Base-by-base conservation (phyloP, 495 filamentous ascomycete genomes). In the Parmelia sp. region DNA sequence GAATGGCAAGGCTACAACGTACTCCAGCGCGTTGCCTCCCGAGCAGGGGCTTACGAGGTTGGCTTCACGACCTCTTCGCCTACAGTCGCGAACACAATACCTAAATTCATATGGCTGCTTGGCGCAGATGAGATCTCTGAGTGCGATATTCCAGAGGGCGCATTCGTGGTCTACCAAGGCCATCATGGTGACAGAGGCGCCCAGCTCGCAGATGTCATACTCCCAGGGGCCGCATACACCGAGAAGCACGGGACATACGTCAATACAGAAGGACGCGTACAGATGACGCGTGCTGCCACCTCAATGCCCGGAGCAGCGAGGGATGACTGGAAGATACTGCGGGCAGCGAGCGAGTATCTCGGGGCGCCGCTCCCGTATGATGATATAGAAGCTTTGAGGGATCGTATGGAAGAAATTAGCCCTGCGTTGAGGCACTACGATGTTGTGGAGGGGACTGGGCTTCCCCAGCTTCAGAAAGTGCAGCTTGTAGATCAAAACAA, bases 1-100 rank as follows among this genome's bases (percentile, higher is more conserved):
- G 91, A 96, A 69, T 97, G 95, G 91, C 93, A 96, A 76, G 94
- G 92, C 62, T 98, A 92, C 81, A 98, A 96, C 72, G 84, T 98
- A 57, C 87, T 98, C 51, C 94, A 98, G 77, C 86, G 92, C 62
- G 88, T 89, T 21, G 94, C 94, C 61, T 97, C 95, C 58, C 86
- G 94, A 57, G 86, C 86, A 25, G 94, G 90, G 68, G 94, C 94
- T 53, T 98, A 91, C 74, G 94, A 98, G 75, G 83, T 98, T 69
- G 94, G 94, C 72, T 98, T 97, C 76, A 89, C 89, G 49, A 83
- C 87, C 2, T 90, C 92, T 25, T 94, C 90, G 31, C 80, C 86
- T 6, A 78, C 82, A 39, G 89, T 94, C 57, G 87, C 92, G 29
- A 79, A 88, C 66, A 91, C 87, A 11, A 89, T 84, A 65, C 90